These are phyloP conservation scores for Fusarium austroafricanum DNA, from an alignment of 2,329 filamentous ascomycete species.

Conservation along the genomic window DNA sequence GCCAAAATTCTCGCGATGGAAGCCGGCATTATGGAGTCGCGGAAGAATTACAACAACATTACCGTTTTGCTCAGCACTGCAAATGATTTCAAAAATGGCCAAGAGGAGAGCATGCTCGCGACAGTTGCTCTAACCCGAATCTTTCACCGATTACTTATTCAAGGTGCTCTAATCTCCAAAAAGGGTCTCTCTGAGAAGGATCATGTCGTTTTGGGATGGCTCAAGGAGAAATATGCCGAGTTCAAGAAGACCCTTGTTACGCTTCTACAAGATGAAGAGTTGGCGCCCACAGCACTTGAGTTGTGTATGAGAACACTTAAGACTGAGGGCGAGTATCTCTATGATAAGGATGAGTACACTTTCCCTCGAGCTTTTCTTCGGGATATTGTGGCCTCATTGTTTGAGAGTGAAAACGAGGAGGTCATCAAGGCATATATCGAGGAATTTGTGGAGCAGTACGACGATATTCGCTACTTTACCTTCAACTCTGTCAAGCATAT, in stretches of 20 bases:
- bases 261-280: slow-evolving; percentile 70
- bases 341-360: slow-evolving; percentile 70
- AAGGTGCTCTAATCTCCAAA: slow-evolving; percentile 75
- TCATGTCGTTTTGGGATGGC: slow-evolving; percentile 78
- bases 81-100: slow-evolving; percentile 60
- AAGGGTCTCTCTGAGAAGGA: slow-evolving; percentile 79
- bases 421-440: slow-evolving; percentile 79
- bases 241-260: slow-evolving; percentile 73
- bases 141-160: slow-evolving; percentile 83
- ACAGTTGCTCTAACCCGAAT: slow-evolving; percentile 86
- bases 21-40: slow-evolving; percentile 83
- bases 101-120: slow-evolving; percentile 71
- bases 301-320: slow-evolving; percentile 87
- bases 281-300: slow-evolving; percentile 78
- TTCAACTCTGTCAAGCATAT: slow-evolving; percentile 72
- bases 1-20: slow-evolving; percentile 80
- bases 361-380: slow-evolving; percentile 78
- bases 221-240: slow-evolving; percentile 78
- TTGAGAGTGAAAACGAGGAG: slow-evolving; percentile 68
- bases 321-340: slow-evolving; percentile 75
- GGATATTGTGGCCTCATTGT: slow-evolving; percentile 70
- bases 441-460: slow-evolving; percentile 81
- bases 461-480: slow-evolving; percentile 87
- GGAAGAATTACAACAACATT: slow-evolving; percentile 93
- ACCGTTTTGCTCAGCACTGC: slow-evolving; percentile 71